These are phyloP conservation scores for Acer campestre DNA, from an alignment of 345 rosid genomes.

Conservation along the genomic window DNA sequence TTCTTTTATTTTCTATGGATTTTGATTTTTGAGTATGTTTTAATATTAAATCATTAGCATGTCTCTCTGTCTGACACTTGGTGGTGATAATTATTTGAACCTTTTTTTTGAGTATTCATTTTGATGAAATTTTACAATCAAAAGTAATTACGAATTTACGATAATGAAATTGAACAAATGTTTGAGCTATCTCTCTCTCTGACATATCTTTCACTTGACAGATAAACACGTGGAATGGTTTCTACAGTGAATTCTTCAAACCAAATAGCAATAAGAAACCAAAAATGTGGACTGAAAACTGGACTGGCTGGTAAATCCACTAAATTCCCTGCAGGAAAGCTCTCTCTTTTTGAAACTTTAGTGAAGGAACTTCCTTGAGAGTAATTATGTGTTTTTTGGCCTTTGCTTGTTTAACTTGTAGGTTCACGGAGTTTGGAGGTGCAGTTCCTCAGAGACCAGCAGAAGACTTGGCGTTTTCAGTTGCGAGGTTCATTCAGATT, in stretches of 20 bases:
- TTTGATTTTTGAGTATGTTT: not conserved
- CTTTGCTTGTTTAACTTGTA: conserved; percentile 19
- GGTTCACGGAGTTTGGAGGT: conserved; percentile 77
- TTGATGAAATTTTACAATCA: not conserved
- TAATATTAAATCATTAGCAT: not conserved
- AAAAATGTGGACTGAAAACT: conserved; percentile 94
- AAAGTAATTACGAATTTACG: no score
- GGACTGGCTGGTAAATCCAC: conserved; percentile 88
- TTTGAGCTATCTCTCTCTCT: not conserved
- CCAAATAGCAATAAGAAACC: conserved; percentile 72
- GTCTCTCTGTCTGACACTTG: conserved; percentile 10
- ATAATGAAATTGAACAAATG: no score
- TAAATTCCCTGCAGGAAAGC: not conserved
- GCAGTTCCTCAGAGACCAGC: conserved; percentile 64
- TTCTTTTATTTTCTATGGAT: not conserved
- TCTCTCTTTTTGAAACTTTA: not conserved
- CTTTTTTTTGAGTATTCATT: not conserved
- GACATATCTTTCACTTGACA: conserved; percentile 22
- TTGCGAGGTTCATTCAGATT: conserved; percentile 75
- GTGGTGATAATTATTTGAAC: not conserved
- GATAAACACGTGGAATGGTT: conserved; percentile 93
- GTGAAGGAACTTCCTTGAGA: not conserved
- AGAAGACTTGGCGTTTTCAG: conserved; percentile 83
- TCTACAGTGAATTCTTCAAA: conserved; percentile 72
- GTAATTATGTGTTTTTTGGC: not conserved